Conservation (phyloP, 306 rosid genomes). For the Prunus salicina region DNA sequence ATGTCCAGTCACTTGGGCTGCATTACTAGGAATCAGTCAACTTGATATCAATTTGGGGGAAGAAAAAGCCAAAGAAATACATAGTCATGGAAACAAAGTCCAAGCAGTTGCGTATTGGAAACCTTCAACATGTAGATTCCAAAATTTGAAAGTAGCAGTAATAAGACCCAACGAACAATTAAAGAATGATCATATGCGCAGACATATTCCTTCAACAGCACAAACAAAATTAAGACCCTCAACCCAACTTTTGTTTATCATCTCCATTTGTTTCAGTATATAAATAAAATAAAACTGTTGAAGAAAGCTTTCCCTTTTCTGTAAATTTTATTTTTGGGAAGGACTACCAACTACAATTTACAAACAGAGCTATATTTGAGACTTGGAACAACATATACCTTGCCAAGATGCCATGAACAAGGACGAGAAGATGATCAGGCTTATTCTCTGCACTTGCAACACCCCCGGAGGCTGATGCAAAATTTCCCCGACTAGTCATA, state of each 20-base stretch:
- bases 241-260: neutral
- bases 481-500: constrained; percentile 57
- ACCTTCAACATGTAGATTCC: neutral
- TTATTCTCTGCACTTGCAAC: constrained; percentile 34
- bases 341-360: neutral
- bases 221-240: too few species aligned
- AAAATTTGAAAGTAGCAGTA: neutral
- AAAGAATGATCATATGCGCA: neutral
- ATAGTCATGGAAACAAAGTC: neutral
- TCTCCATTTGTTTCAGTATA: neutral
- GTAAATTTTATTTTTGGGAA: neutral
- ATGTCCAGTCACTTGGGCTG: constrained; percentile 93
- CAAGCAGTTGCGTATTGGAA: neutral
- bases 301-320: neutral
- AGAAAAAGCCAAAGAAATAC: constrained; percentile 18
- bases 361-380: neutral
- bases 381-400: constrained; percentile 48
- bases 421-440: constrained; percentile 94
- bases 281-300: neutral
- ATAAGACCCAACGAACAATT: neutral
- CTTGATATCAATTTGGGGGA: constrained; percentile 3
- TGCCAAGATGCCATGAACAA: constrained; percentile 95
- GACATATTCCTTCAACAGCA: neutral
- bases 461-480: constrained; percentile 36
- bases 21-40: constrained; percentile 38